These are phyloP conservation scores for Collybiopsis luxurians DNA, from an alignment of 768 basidiomycete species.

Conservation along the genomic window DNA sequence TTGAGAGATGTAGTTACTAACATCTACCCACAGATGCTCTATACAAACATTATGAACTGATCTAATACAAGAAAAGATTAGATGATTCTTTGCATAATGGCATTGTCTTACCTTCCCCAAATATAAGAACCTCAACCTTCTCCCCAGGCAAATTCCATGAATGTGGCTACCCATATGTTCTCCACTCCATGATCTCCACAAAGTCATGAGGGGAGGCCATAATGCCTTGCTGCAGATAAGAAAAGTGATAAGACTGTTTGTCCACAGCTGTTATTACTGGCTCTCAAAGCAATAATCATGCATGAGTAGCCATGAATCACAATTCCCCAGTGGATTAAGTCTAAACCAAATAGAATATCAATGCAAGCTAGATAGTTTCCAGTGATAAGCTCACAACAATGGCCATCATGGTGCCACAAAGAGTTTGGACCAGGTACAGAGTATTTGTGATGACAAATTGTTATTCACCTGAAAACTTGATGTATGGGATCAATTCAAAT, in stretches of 20 bases:
- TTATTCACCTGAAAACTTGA: conserved; percentile 13
- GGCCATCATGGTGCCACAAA: too few species aligned
- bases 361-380: too few species aligned
- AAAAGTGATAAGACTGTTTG: conserved; percentile 34
- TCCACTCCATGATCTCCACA: conserved; percentile 38
- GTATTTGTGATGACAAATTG: neutral
- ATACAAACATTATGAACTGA: conserved; percentile 8
- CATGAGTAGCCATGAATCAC: conserved; percentile 21
- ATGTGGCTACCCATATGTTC: conserved; percentile 31
- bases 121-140: conserved; percentile 28
- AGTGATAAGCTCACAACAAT: too few species aligned
- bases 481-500: conserved; percentile 11
- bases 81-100: too few species aligned
- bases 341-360: too few species aligned
- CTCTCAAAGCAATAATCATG: conserved; percentile 27
- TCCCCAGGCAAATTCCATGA: conserved; percentile 22
- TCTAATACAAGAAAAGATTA: too few species aligned
- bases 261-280: conserved; percentile 35
- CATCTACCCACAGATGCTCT: too few species aligned
- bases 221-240: conserved; percentile 11
- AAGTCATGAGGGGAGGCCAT: conserved; percentile 28
- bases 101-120: conserved; percentile 34
- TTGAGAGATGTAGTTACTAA: neutral
- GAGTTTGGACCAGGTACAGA: too few species aligned
- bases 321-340: conserved; percentile 28